Conservation (phyloP, 2,329 filamentous ascomycete species). For the Beauveria sp. region DNA sequence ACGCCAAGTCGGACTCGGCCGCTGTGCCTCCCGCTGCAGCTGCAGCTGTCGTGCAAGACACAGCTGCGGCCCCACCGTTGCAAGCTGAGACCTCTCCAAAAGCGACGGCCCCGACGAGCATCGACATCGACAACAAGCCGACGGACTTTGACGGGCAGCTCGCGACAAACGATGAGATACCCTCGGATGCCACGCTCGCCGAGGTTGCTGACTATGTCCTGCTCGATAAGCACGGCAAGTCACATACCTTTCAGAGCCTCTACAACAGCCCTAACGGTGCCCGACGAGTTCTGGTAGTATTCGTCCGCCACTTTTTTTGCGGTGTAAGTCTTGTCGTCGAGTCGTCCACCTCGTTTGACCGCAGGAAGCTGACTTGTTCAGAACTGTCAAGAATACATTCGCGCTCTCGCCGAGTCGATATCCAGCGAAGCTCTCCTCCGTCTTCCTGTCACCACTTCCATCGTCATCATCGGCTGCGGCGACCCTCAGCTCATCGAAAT, state of each 20-base stretch:
- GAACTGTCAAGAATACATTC: conserved; percentile 72
- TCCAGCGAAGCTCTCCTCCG: conserved; percentile 41
- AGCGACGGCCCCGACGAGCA: conserved; percentile 17
- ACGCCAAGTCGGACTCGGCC: background rate
- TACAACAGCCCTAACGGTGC: conserved; percentile 48
- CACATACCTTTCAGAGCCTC: conserved; percentile 54
- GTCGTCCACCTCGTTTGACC: too few species aligned
- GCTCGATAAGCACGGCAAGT: conserved; percentile 53
- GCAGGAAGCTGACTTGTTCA: conserved; percentile 23
- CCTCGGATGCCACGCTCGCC: conserved; percentile 39
- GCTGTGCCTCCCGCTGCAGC: background rate
- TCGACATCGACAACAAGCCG: conserved; percentile 33
- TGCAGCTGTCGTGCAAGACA: background rate
- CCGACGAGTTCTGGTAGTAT: conserved; percentile 59
- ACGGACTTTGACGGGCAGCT: conserved; percentile 50
- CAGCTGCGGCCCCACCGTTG: background rate
- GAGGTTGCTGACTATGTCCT: conserved; percentile 49
- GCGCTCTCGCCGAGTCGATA: conserved; percentile 51
- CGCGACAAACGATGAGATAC: conserved; percentile 47
- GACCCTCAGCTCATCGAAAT: conserved; percentile 58
- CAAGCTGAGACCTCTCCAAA: conserved; percentile 1
- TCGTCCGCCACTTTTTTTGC: conserved; percentile 75
- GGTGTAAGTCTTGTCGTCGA: conserved; percentile 46
- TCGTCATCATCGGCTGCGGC: conserved; percentile 68
- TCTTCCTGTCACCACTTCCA: conserved; percentile 50